These are phyloP conservation scores for Talaromyces rugulosus DNA, from an alignment of 2,329 filamentous ascomycete genomes.

Conservation along the genomic window DNA sequence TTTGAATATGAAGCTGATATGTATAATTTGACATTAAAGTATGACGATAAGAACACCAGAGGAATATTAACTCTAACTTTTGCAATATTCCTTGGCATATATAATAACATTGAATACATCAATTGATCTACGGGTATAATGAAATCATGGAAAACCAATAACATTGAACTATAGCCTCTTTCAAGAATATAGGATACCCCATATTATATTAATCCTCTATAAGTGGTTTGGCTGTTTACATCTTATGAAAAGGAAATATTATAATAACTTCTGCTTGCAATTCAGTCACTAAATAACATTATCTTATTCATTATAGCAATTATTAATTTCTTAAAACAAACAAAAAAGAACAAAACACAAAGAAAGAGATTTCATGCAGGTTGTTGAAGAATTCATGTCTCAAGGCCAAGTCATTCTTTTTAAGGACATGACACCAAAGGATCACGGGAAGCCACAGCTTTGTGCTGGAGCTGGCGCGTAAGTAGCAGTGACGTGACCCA, in stretches of 20 bases:
- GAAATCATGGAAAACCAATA: too few relatives aligned
- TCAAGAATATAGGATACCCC: too few relatives aligned
- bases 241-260: neutral
- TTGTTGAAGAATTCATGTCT: neutral
- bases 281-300: neutral
- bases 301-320: neutral
- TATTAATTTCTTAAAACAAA: neutral
- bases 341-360: neutral
- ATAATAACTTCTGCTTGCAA: neutral
- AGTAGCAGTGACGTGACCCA: conserved; percentile 39
- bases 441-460: conserved; percentile 8
- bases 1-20: too few relatives aligned
- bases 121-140: too few relatives aligned
- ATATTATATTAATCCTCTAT: neutral
- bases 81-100: too few relatives aligned
- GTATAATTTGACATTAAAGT: too few relatives aligned
- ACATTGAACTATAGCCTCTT: too few relatives aligned
- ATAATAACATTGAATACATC: too few relatives aligned
- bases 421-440: neutral
- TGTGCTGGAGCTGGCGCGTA: conserved; percentile 20
- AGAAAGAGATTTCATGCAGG: neutral
- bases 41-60: too few relatives aligned
- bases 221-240: neutral
- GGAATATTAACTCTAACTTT: too few relatives aligned
- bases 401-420: neutral